Evolutionary conservation across 1,284 basidiomycete genomes (phyloP), one percentile per base, ranked within the genome.

Genomic region (Chalciporus sp.): DNA sequence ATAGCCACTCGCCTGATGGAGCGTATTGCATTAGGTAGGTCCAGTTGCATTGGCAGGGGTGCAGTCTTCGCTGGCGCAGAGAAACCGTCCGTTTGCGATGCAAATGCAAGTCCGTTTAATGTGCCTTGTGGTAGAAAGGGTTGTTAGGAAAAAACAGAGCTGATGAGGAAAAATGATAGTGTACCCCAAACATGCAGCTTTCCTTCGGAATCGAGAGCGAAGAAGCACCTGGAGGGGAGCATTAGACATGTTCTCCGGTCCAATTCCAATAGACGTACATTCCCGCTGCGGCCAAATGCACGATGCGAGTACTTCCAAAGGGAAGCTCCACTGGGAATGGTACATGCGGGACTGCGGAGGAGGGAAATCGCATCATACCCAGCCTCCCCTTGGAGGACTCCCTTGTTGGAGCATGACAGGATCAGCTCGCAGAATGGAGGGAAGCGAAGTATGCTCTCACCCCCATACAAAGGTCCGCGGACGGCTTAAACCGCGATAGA

Each of bases 101-200:
- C 74, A 49, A 60, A 61, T 4, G 61, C 64, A 19, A 67, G 71
- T 1, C 84, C 86, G 58, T 89, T 77, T 58, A 93, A 68, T 11
- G 83, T 81, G 35, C 88, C 88, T 90, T 59, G 8, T 35, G 37
- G n/a, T 86, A 49, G 16, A 43, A 45, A 4, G 52, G 29, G n/a
- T 16, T n/a, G 39, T 59, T 20, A 61, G 53, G 46, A 19, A 46
- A n/a, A 37, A 41, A 41, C 17, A 41, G 20, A 47, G 9, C 42
- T 17, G 31, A 44, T 35, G 28, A 26, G 27, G 29, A 17, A 27
- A 50, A 50, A 28, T 23, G 39, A 12, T 10, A 5, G 53, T 75
- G 57, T 67, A 90, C 92, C 92, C 92, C 92, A 95, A n/a, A 90
- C 90, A 70, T 87, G 83, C 10, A 94, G 73, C 31, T 75, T 73